Evolutionary conservation across 208 protist genomes (phyloP).

Genomic region (Herpetomonas samuelpessoai): DNA sequence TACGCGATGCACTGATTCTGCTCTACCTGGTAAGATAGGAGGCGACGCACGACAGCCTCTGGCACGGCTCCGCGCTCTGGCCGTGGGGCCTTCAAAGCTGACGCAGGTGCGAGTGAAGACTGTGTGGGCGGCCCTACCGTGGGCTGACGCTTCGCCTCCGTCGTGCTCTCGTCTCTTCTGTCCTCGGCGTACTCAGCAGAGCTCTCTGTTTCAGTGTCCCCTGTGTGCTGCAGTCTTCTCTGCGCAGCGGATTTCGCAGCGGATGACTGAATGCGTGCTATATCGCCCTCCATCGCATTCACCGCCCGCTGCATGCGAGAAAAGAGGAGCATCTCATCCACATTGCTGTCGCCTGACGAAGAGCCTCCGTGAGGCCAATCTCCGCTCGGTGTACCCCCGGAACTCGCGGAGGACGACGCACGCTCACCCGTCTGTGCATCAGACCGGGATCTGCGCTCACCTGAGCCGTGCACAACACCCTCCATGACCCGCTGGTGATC

Average conservation of each 20-base stretch:
- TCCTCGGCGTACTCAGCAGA: background rate
- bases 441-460: background rate
- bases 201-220: constrained; percentile 6
- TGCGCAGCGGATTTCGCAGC: background rate
- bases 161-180: background rate
- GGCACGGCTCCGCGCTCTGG: constrained; percentile 46
- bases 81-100: background rate
- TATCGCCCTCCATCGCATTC: constrained; percentile 40
- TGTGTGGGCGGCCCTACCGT: background rate
- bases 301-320: constrained; percentile 47
- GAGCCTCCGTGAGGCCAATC: background rate
- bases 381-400: background rate
- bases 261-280: constrained; percentile 25
- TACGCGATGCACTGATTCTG: constrained; percentile 79
- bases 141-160: background rate
- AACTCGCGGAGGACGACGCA: constrained; percentile 4
- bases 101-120: background rate
- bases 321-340: constrained; percentile 66
- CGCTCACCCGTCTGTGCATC: background rate
- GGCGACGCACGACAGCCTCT: constrained; percentile 57
- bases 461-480: constrained; percentile 34
- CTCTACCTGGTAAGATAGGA: constrained; percentile 61
- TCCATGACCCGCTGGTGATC: constrained; percentile 64
- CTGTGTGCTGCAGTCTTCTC: too few species aligned
- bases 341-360: constrained; percentile 17